Conservation (phyloP, 306 rosid species). For the Cicer cuneatum region DNA sequence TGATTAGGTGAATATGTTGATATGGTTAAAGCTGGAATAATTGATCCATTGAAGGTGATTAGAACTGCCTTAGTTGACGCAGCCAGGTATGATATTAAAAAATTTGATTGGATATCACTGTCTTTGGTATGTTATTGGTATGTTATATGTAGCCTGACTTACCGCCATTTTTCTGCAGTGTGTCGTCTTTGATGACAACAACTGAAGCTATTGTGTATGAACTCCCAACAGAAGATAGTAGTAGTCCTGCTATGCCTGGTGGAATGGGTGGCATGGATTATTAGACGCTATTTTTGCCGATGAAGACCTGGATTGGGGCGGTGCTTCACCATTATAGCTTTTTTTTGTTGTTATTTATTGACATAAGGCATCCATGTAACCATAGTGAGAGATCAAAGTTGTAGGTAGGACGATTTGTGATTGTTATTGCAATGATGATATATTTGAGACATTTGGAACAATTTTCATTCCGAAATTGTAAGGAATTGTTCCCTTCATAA, state of each 20-base stretch:
- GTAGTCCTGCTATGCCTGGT: constrained; percentile 66
- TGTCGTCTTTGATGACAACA: constrained; percentile 94
- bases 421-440: constrained; percentile 25
- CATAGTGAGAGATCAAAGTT: constrained; percentile 50
- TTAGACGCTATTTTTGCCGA: constrained; percentile 17
- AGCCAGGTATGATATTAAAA: constrained; percentile 65
- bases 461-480: constrained; percentile 26
- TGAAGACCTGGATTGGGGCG: constrained; percentile 20
- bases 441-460: constrained; percentile 31
- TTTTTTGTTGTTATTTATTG: constrained; percentile 17
- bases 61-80: constrained; percentile 96
- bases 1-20: constrained; percentile 90
- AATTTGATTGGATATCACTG: not conserved
- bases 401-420: constrained; percentile 51
- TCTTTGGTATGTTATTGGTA: not conserved
- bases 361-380: constrained; percentile 60
- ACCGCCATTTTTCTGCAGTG: constrained; percentile 57
- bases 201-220: constrained; percentile 88
- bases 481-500: not conserved
- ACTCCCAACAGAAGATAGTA: constrained; percentile 83
- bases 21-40: constrained; percentile 89
- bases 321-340: constrained; percentile 34
- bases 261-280: constrained; percentile 57
- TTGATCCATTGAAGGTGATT: constrained; percentile 93
- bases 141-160: not conserved